Evolutionary conservation across 2,329 filamentous ascomycete genomes (phyloP).

Genomic region (Pestalotiopsis sp.): DNA sequence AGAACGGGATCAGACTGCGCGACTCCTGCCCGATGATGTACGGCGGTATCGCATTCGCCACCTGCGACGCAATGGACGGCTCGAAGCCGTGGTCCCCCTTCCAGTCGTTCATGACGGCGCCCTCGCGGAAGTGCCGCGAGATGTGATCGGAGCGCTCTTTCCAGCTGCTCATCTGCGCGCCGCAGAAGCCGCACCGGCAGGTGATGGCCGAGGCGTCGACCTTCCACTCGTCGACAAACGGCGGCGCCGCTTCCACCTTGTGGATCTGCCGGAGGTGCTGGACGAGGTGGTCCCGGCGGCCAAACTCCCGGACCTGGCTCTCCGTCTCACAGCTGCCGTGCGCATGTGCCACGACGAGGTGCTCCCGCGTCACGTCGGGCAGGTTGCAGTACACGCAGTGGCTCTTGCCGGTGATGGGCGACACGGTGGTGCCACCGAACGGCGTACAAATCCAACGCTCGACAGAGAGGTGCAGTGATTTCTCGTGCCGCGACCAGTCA

Average conservation of each 20-base stretch:
- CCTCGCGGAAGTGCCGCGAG: slow-evolving; percentile 29
- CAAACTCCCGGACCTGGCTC: slow-evolving; percentile 28
- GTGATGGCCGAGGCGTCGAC: slow-evolving; percentile 22
- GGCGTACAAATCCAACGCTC: slow-evolving; percentile 14
- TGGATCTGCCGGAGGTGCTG: slow-evolving; percentile 34
- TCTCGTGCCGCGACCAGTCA: slow-evolving; percentile 15
- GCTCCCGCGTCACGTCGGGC: background rate
- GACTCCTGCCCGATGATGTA: slow-evolving; percentile 29
- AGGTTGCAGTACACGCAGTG: slow-evolving; percentile 7
- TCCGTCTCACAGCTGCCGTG: slow-evolving; percentile 20
- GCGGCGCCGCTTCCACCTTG: slow-evolving; percentile 38
- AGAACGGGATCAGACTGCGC: slow-evolving; percentile 27
- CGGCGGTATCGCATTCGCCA: slow-evolving; percentile 28
- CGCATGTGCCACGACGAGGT: background rate
- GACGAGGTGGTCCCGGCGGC: slow-evolving; percentile 33
- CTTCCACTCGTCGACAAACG: slow-evolving; percentile 37
- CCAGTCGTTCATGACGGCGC: slow-evolving; percentile 31
- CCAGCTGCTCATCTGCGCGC: slow-evolving; percentile 27
- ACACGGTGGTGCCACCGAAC: background rate
- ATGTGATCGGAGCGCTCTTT: slow-evolving; percentile 30
- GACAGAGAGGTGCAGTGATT: slow-evolving; percentile 11
- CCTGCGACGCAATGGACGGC: slow-evolving; percentile 21
- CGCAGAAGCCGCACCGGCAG: slow-evolving; percentile 35
- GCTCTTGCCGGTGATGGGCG: background rate
- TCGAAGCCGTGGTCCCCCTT: slow-evolving; percentile 30